A percentile compares a stretch with the other conserved stretches of the same genome.
Conservation (phyloP, 179 eudicot species). For the Patellifolia procumbens region DNA sequence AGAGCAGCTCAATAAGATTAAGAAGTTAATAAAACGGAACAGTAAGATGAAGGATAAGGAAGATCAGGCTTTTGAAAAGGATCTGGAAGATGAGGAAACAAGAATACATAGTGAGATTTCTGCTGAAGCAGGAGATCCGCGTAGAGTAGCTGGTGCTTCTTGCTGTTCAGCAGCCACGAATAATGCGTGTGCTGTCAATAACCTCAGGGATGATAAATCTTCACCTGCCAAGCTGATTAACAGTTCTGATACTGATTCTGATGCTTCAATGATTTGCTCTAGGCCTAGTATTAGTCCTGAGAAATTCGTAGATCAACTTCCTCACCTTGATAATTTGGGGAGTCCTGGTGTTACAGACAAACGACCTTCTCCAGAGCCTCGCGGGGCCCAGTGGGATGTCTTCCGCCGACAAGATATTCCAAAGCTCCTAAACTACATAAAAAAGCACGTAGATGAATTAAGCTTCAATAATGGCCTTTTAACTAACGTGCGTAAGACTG, state of each 20-base stretch:
- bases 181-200: constrained; percentile 21
- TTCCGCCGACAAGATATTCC: constrained; percentile 85
- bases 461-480: constrained; percentile 31
- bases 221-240: constrained; percentile 35
- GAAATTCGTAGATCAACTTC: constrained; percentile 44
- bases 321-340: constrained; percentile 33
- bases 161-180: constrained; percentile 33
- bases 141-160: constrained; percentile 40
- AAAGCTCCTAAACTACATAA: constrained; percentile 71
- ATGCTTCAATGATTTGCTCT: constrained; percentile 61
- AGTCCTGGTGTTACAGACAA: constrained; percentile 29
- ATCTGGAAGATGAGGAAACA: constrained; percentile 32
- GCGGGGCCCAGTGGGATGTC: constrained; percentile 87
- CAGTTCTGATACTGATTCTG: constrained; percentile 63
- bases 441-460: constrained; percentile 57
- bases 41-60: constrained; percentile 33
- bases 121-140: constrained; percentile 51
- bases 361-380: constrained; percentile 23
- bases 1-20: constrained; percentile 49
- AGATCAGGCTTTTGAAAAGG: constrained; percentile 27
- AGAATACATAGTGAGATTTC: constrained; percentile 56
- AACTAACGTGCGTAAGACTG: constrained; percentile 45
- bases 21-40: constrained; percentile 41
- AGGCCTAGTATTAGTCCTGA: constrained; percentile 49
- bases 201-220: constrained; percentile 29